Evolutionary conservation across 345 rosid species (phyloP), one percentile per base, ranked within the genome.

Genomic region (Viola odorata): DNA sequence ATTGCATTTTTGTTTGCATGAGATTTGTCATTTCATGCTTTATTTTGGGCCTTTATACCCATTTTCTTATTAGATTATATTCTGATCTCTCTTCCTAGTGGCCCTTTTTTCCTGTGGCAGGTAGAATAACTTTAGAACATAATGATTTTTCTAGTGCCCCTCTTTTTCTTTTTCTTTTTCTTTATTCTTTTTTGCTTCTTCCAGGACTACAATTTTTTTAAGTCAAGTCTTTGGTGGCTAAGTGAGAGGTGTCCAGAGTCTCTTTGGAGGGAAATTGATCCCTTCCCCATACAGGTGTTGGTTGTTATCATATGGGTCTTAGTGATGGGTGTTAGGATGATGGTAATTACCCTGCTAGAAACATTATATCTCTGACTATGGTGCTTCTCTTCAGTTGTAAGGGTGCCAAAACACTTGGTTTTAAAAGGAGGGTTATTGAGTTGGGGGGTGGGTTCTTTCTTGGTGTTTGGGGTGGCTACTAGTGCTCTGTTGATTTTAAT

Each of bases 21-120:
- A 55, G 64, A 61, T 57, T 68, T 45, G 11, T 44, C 17, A 5
- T 12, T 55, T 47, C 9, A 15, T 53, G 41, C 15, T 10, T 45
- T 51, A 56, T 48, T 6, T 17, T 66, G 12, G 5, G 41, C 39
- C 9, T 55, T 45, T 15, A 38, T 53, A 13, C 7, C 17, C 6
- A 7, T 61, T 55, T 62, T 13, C 45, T 51, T 50, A 23, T 48
- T 3, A 4, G 57, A 37, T n/a, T 58, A 50, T 45, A 23, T 65
- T 53, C 67, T 70, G 70, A 68, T 63, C 37, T 57, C 45, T 50
- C 37, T 73, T 71, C 62, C 67, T 50, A 82, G 82, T 63, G 32
- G 32, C 32, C 1, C 1, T 23, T 23, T 23, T 73, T 67, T 66
- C 52, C 58, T 60, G 64, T 79, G 82, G 69, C 86, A 79, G 84